These are phyloP conservation scores for Myrmaecium sp. DNA, from an alignment of 2,329 filamentous ascomycete species.

Conservation along the genomic window DNA sequence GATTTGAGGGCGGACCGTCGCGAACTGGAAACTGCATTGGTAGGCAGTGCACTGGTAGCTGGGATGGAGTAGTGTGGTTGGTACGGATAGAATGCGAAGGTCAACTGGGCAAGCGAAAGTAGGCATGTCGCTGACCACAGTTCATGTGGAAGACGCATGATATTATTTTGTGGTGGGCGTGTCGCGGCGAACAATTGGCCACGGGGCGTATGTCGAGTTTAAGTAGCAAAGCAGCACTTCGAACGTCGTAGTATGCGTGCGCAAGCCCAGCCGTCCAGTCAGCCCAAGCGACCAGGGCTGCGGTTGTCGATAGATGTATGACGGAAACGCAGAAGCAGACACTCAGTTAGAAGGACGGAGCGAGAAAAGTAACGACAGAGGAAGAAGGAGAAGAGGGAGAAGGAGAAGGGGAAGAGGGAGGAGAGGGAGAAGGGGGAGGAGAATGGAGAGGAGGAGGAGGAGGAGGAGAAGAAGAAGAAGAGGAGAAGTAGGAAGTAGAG, in stretches of 20 bases:
- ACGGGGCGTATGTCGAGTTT: too few species aligned
- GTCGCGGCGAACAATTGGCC: neutral
- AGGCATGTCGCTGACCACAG: constrained; percentile 9
- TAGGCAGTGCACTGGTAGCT: neutral
- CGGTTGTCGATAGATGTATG: constrained; percentile 7
- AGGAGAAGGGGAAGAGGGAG: neutral
- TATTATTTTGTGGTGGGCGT: constrained; percentile 4
- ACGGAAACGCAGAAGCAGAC: constrained; percentile 8
- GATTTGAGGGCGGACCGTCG: constrained; percentile 1
- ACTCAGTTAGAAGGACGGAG: constrained; percentile 3
- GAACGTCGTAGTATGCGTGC: neutral
- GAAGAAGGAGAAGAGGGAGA: constrained; percentile 1
- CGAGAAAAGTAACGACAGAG: neutral
- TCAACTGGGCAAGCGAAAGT: constrained; percentile 11
- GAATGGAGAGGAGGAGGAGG: constrained; percentile 4
- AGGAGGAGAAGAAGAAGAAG: neutral
- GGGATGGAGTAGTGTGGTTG: constrained; percentile 3
- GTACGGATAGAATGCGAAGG: constrained; percentile 20
- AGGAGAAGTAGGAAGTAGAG: constrained; percentile 1
- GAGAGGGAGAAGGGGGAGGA: constrained; percentile 1
- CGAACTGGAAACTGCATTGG: too few species aligned
- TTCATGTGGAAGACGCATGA: constrained; percentile 12
- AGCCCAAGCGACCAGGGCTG: neutral
- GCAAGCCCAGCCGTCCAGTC: neutral
- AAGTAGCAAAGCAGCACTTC: neutral